A percentile compares a stretch with the other conserved stretches of the same genome.
phyloP scores from a whole-genome alignment of 768 basidiomycete genomes.

The Termitomyces eurrhizus region DNA sequence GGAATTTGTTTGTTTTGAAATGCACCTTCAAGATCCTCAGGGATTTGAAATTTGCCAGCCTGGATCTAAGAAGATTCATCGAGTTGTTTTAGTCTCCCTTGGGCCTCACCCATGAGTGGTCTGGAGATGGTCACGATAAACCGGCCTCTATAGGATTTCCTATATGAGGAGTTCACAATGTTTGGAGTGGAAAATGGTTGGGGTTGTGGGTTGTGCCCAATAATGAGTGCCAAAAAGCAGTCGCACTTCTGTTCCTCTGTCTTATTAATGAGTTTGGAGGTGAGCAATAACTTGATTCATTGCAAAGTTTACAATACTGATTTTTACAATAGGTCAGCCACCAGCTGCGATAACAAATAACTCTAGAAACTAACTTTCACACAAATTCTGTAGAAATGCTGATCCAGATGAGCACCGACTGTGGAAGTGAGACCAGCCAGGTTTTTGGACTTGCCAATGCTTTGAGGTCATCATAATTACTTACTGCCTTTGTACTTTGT shows the following conservation, averaged over 20 bases:
- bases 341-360: neutral
- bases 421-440: neutral
- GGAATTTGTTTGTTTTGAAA: constrained; percentile 3
- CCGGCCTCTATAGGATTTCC: constrained; percentile 26
- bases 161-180: constrained; percentile 24
- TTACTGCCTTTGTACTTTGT: neutral
- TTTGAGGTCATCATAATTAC: neutral
- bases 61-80: constrained; percentile 20
- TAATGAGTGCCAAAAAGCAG: neutral
- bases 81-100: constrained; percentile 13
- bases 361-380: neutral
- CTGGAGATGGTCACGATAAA: constrained; percentile 33
- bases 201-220: constrained; percentile 7
- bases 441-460: neutral
- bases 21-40: constrained; percentile 19
- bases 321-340: neutral
- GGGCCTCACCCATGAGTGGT: constrained; percentile 29
- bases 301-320: neutral
- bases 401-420: neutral
- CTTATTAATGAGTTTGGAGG: neutral
- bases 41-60: constrained; percentile 23
- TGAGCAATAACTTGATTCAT: neutral
- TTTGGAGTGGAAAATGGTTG: constrained; percentile 24
- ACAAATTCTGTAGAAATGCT: neutral
- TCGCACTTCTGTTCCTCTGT: neutral